Evolutionary conservation across 176 grass and related monocot genomes (phyloP).

Genomic region (Eremochloa ophiuroides): DNA sequence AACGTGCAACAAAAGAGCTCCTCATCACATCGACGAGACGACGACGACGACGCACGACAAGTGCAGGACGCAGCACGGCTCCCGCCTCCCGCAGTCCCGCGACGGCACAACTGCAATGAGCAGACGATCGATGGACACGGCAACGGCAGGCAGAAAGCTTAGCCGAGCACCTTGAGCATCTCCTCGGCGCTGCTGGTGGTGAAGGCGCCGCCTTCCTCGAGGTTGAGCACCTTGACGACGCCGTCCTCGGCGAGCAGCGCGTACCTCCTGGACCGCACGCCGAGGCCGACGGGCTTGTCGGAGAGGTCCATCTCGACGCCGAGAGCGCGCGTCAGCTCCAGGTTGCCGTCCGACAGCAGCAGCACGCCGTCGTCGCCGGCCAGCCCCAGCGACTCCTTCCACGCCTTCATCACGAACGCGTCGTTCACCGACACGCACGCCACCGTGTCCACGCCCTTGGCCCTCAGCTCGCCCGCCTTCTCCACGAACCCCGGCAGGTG

Average conservation of each 20-base stretch:
- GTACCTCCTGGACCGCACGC: conserved; percentile 61
- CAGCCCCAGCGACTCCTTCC: conserved; percentile 56
- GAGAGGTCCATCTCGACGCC: conserved; percentile 75
- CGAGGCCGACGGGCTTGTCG: conserved; percentile 68
- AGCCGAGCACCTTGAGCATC: conserved; percentile 57
- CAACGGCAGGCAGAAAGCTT: not conserved
- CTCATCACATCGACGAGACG: not conserved
- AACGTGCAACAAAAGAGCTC: not conserved
- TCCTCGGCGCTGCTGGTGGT: conserved; percentile 59
- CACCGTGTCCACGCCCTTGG: conserved; percentile 60
- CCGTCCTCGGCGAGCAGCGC: conserved; percentile 46
- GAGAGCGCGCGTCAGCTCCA: conserved; percentile 59
- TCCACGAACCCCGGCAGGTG: conserved; percentile 75
- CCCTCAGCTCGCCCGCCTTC: conserved; percentile 52
- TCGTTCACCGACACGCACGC: conserved; percentile 84
- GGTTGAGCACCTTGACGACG: conserved; percentile 37
- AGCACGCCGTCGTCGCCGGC: conserved; percentile 35
- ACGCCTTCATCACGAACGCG: conserved; percentile 77
- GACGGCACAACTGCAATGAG: not conserved
- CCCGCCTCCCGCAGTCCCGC: too few relatives aligned
- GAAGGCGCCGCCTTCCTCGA: conserved; percentile 29
- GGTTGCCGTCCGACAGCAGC: conserved; percentile 74
- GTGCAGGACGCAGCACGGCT: not conserved
- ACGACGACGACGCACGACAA: not conserved
- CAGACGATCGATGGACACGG: not conserved